Percentiles rank a stretch among this genome's conserved stretches.
Evolutionary conservation across 169 alveolate genomes (phyloP).

Genomic region (Amoebophrya sp.): DNA sequence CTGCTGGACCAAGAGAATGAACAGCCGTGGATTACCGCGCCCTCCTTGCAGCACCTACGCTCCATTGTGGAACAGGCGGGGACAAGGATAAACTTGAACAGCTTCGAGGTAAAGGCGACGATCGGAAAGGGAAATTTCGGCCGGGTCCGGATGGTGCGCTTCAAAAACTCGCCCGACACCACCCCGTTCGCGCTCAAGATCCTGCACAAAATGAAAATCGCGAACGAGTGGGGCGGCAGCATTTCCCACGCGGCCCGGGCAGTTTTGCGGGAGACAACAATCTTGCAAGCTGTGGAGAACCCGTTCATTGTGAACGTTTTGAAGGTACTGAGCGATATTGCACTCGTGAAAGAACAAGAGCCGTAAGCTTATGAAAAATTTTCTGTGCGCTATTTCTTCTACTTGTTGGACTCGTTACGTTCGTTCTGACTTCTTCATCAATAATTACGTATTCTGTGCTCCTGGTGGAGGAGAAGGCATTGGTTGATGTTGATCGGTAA

Average conservation of each 20-base stretch:
- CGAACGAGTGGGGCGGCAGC: not conserved
- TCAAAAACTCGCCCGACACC: not conserved
- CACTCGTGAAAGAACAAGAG: no score
- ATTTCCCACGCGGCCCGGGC: not conserved
- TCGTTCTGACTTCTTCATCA: no score
- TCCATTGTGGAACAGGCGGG: not conserved
- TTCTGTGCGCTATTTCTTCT: no score
- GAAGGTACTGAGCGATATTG: not conserved
- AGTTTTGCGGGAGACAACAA: not conserved
- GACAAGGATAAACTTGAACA: not conserved
- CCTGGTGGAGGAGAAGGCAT: no score
- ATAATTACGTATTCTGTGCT: no score
- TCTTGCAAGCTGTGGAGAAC: not conserved
- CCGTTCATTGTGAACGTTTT: not conserved
- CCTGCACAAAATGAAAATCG: not conserved
- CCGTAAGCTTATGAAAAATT: no score
- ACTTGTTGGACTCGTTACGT: no score
- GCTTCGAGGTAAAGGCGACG: not conserved
- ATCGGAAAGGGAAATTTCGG: slow-evolving; percentile 26
- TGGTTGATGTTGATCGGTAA: no score
- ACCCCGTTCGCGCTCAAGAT: not conserved
- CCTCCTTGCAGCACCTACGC: not conserved
- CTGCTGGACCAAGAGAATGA: no score
- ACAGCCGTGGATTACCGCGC: not conserved
- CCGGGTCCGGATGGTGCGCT: slow-evolving; percentile 20